Conservation (phyloP, 202 grass and related monocot genomes). For the Hordeum pubiflorum region DNA sequence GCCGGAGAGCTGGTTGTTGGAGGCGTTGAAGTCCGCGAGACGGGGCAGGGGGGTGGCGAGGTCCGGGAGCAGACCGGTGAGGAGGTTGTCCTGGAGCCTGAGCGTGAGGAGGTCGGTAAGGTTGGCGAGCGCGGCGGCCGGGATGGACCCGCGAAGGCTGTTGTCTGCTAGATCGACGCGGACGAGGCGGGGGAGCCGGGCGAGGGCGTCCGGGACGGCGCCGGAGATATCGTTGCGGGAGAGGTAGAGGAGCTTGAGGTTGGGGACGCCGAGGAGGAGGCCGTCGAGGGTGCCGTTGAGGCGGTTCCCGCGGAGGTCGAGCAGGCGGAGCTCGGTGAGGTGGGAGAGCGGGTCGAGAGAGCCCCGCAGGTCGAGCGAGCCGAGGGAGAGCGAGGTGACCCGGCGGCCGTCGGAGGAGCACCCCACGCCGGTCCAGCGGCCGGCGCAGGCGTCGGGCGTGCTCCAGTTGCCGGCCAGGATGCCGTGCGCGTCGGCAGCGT, state of each 20-base stretch:
- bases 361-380: slow-evolving; percentile 61
- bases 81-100: slow-evolving; percentile 69
- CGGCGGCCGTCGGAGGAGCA: slow-evolving; percentile 49
- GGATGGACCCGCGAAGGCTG: slow-evolving; percentile 43
- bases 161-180: slow-evolving; percentile 63
- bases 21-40: slow-evolving; percentile 66
- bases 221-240: slow-evolving; percentile 62
- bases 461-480: slow-evolving; percentile 63
- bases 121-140: slow-evolving; percentile 25
- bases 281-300: slow-evolving; percentile 65
- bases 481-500: slow-evolving; percentile 55
- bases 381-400: slow-evolving; percentile 48
- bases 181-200: slow-evolving; percentile 20
- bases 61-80: slow-evolving; percentile 49
- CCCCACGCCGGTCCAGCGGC: slow-evolving; percentile 43
- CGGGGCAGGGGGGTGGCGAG: slow-evolving; percentile 32
- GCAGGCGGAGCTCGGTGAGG: slow-evolving; percentile 56
- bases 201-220: slow-evolving; percentile 27
- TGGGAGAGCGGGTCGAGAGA: slow-evolving; percentile 50
- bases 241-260: slow-evolving; percentile 71
- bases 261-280: slow-evolving; percentile 43
- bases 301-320: slow-evolving; percentile 72
- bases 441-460: slow-evolving; percentile 54
- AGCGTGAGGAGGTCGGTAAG: slow-evolving; percentile 54
- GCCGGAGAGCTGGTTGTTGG: slow-evolving; percentile 74